Percentiles rank a stretch among this genome's conserved stretches.
phyloP scores from a whole-genome alignment of 148 eudicot species.

The Chenopodium album region DNA sequence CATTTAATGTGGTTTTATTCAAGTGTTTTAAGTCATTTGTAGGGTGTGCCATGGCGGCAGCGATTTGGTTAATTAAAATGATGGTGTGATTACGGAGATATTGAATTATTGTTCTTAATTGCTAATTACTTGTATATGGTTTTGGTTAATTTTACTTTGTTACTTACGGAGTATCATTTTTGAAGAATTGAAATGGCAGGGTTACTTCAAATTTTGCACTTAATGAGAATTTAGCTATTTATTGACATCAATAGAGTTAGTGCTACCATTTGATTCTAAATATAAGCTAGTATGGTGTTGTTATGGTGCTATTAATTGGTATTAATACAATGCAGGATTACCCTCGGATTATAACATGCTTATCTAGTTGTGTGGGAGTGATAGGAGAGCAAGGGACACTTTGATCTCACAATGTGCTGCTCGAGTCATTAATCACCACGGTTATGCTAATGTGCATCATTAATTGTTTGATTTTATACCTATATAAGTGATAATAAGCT shows the following conservation, averaged over 20 bases:
- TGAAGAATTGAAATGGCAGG: neutral
- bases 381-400: too few relatives aligned
- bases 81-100: neutral
- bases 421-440: neutral
- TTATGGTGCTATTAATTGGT: neutral
- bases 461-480: neutral
- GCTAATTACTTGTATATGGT: neutral
- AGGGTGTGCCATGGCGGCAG: neutral
- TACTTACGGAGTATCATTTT: neutral
- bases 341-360: neutral
- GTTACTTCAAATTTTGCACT: neutral
- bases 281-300: neutral
- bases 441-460: neutral
- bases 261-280: neutral
- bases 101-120: neutral
- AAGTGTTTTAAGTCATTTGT: neutral
- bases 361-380: neutral
- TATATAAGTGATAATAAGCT: neutral
- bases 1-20: neutral
- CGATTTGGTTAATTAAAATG: neutral
- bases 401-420: neutral
- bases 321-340: neutral
- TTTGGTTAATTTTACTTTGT: neutral
- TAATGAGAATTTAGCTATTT: too few relatives aligned
- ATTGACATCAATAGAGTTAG: neutral